Evolutionary conservation across 495 filamentous ascomycete genomes (phyloP).

Genomic region (Podospora bellae-mahoneyi): DNA sequence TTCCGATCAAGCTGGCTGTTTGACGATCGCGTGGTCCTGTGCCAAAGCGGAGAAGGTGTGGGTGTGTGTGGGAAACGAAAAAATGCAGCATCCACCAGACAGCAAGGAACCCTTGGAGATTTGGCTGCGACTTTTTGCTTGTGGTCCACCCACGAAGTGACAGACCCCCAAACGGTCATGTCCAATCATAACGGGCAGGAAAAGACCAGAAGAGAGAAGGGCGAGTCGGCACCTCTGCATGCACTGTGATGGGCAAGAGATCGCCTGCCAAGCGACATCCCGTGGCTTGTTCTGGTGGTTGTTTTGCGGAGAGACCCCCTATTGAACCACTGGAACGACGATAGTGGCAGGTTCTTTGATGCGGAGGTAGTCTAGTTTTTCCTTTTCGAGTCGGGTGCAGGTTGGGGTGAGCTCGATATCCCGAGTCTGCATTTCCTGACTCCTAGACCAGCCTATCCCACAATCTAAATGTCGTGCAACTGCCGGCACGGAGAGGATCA

Average conservation of each 20-base stretch:
- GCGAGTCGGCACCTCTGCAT: slow-evolving; percentile 6
- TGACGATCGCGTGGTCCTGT: not conserved
- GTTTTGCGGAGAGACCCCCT: not conserved
- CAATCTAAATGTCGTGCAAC: slow-evolving; percentile 4
- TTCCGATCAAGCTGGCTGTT: not conserved
- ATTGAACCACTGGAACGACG: not conserved
- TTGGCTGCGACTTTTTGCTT: not conserved
- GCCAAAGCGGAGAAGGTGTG: not conserved
- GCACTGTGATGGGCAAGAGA: slow-evolving; percentile 13
- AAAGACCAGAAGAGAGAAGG: not conserved
- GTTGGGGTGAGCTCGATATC: not conserved
- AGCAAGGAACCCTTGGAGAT: slow-evolving; percentile 2
- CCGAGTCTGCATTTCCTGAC: not conserved
- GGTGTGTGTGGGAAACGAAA: not conserved
- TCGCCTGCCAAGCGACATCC: not conserved
- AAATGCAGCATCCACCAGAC: not conserved
- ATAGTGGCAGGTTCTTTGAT: not conserved
- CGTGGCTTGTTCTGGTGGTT: not conserved
- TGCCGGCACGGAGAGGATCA: slow-evolving; percentile 7
- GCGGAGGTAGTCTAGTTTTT: not conserved
- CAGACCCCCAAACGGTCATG: slow-evolving; percentile 4
- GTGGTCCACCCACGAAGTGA: not conserved
- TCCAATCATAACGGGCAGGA: slow-evolving; percentile 10
- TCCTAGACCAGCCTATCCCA: slow-evolving; percentile 1
- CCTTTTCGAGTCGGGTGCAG: not conserved